These are phyloP conservation scores for Populus euphratica DNA, from an alignment of 345 rosid genomes.

Conservation along the genomic window DNA sequence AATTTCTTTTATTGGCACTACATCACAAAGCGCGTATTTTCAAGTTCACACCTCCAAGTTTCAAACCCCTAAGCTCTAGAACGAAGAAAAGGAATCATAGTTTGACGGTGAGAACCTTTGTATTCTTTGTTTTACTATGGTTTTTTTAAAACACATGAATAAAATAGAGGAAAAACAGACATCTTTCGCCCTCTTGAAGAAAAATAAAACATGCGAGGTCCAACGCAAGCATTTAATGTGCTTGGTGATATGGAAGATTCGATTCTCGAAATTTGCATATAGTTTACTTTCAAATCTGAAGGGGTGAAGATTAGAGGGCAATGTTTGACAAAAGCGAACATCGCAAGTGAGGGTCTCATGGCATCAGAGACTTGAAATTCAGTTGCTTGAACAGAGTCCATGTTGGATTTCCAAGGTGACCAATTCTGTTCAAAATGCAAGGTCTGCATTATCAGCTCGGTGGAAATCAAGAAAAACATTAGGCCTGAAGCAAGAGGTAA, in stretches of 20 bases:
- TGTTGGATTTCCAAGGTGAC: constrained; percentile 39
- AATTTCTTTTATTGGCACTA: constrained; percentile 3
- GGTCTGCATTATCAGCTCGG: constrained; percentile 16
- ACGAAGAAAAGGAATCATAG: constrained; percentile 2
- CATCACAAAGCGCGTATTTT: constrained; percentile 21
- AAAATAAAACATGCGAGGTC: constrained; percentile 41
- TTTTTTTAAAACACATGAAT: constrained; percentile 8
- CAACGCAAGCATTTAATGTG: constrained; percentile 59
- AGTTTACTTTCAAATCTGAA: constrained; percentile 13
- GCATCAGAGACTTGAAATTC: constrained; percentile 25
- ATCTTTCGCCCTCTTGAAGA: constrained; percentile 55
- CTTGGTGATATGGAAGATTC: constrained; percentile 69
- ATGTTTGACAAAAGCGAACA: constrained; percentile 37
- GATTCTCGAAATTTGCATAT: constrained; percentile 47
- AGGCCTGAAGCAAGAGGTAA: not conserved
- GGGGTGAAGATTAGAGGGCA: constrained; percentile 47
- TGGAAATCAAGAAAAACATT: not conserved
- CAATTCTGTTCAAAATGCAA: constrained; percentile 12
- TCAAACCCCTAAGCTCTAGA: constrained; percentile 33
- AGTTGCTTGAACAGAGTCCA: constrained; percentile 24
- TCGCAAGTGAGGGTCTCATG: constrained; percentile 16
- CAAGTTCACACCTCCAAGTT: constrained; percentile 10
- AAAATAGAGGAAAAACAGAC: constrained; percentile 55
- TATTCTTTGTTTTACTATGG: constrained; percentile 5
- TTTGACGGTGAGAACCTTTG: constrained; percentile 22